phyloP scores from a whole-genome alignment of 495 filamentous ascomycete genomes.

The Penicillium atrosanguineum region DNA sequence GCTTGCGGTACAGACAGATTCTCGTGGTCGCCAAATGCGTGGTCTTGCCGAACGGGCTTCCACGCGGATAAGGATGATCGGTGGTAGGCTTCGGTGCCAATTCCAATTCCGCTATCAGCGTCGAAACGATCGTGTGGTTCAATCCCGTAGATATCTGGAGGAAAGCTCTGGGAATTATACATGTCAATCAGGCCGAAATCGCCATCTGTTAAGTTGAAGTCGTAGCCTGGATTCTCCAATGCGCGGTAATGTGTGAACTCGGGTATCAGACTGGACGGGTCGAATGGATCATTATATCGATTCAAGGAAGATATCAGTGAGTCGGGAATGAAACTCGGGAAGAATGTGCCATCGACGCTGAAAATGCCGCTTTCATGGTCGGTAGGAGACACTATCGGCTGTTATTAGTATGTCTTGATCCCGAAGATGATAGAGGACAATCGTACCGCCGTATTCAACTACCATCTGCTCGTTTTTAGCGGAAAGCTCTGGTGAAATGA shows the following conservation, averaged over 20 bases:
- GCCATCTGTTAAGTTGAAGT: conserved; percentile 58
- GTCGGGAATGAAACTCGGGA: conserved; percentile 36
- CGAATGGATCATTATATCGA: conserved; percentile 27
- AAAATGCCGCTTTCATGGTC: conserved; percentile 36
- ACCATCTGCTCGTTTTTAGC: neutral
- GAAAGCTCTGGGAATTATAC: conserved; percentile 50
- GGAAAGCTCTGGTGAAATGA: conserved; percentile 2
- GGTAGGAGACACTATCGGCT: conserved; percentile 22
- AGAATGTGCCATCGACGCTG: conserved; percentile 35
- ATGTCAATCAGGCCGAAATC: conserved; percentile 58
- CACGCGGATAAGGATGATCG: conserved; percentile 54
- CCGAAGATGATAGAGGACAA: neutral
- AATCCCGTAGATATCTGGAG: conserved; percentile 15
- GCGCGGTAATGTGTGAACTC: conserved; percentile 28
- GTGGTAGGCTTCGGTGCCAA: conserved; percentile 38
- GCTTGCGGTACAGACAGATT: conserved; percentile 50
- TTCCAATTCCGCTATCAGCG: conserved; percentile 25
- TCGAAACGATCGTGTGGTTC: conserved; percentile 15
- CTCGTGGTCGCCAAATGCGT: conserved; percentile 49
- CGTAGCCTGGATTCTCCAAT: conserved; percentile 46
- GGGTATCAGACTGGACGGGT: conserved; percentile 20
- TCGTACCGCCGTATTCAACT: conserved; percentile 25
- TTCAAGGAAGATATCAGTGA: conserved; percentile 28
- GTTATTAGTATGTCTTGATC: neutral
- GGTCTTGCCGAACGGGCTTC: conserved; percentile 49